Base-by-base conservation (phyloP, 805 yeast genomes). In the Maudiozyma turicensis region DNA sequence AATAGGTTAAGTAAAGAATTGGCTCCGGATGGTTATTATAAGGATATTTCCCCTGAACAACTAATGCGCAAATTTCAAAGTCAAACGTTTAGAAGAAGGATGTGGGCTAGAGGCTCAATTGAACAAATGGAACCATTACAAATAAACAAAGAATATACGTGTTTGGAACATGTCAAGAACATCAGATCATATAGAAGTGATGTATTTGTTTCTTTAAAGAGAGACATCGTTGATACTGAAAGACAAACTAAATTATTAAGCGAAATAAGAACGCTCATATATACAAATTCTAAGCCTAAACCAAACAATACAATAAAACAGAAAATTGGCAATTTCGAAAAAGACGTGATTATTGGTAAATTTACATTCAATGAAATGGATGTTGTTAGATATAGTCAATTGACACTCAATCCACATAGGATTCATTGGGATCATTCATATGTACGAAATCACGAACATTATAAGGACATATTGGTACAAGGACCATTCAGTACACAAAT, bases 71-170 rank as follows among this genome's bases (percentile, higher is more conserved):
- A 54, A 14, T 58, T 56, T 1, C 29, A 28, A 3, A 31, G 26
- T 3, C 44, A 28, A 15, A 8, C 32, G 56, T 84, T 75, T 57
- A 67, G 64, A 33, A 66, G 91, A 52, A 70, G 96, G 28, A 74
- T 90, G 78, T 89, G 96, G 96, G 80, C 76, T 0, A 78, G 82
- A 33, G 96, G 96, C 2, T 64, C 72, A 26, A 67, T 89, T 34
- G 61, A 65, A 28, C 77, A 74, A 53, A 52, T 61, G 0, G 58
- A 68, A 30, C 64, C 69, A 1, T 50, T 77, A 9, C 46, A 31
- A 15, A 68, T 70, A 41, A 75, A 74, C 6, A 67, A 65, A 28
- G 58, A 55, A 2, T 63, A 79, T 6, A 50, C 52, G 0, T 83
- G 93, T 56, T 56, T 54, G 6, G 96, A 89, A 57, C 63, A 61